Evolutionary conservation across 108 stramenopile species (phyloP).

Genomic region (Cylindrotheca closterium): DNA sequence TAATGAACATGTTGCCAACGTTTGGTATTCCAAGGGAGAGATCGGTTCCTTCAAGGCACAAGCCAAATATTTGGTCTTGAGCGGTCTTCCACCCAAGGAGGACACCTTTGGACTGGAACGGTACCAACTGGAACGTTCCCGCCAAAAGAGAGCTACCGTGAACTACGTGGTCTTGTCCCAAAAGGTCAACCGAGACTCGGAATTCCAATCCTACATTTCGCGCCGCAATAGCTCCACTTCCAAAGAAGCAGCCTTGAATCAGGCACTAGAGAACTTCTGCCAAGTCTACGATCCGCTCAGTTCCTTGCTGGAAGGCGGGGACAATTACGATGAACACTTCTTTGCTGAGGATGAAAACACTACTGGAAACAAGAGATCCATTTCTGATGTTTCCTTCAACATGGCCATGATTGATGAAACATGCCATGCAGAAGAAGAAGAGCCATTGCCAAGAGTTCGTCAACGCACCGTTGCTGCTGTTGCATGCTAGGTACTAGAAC

Average conservation of each 20-base stretch:
- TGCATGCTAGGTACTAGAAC: too few relatives aligned
- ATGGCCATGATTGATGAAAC: too few relatives aligned
- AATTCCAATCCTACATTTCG: background rate
- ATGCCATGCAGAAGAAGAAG: too few relatives aligned
- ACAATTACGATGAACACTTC: too few relatives aligned
- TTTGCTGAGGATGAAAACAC: too few relatives aligned
- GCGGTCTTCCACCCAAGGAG: background rate
- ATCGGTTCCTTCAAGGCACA: background rate
- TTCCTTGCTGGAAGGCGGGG: background rate
- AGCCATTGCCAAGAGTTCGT: too few relatives aligned
- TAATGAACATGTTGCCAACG: background rate
- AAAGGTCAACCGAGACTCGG: conserved; percentile 39
- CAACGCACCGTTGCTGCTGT: too few relatives aligned
- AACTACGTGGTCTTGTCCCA: conserved; percentile 77
- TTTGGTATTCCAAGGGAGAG: background rate
- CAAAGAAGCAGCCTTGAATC: background rate
- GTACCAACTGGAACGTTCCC: background rate
- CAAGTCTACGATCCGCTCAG: background rate
- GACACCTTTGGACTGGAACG: background rate
- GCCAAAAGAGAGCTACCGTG: conserved; percentile 52
- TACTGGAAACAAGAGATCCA: too few relatives aligned
- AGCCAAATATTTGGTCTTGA: background rate
- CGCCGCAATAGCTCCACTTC: background rate
- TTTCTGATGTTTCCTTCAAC: too few relatives aligned
- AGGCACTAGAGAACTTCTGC: background rate